Percentiles rank a stretch among this genome's conserved stretches.
phyloP scores from a whole-genome alignment of 2,329 filamentous ascomycete genomes.

The Aureobasidium melanogenum region DNA sequence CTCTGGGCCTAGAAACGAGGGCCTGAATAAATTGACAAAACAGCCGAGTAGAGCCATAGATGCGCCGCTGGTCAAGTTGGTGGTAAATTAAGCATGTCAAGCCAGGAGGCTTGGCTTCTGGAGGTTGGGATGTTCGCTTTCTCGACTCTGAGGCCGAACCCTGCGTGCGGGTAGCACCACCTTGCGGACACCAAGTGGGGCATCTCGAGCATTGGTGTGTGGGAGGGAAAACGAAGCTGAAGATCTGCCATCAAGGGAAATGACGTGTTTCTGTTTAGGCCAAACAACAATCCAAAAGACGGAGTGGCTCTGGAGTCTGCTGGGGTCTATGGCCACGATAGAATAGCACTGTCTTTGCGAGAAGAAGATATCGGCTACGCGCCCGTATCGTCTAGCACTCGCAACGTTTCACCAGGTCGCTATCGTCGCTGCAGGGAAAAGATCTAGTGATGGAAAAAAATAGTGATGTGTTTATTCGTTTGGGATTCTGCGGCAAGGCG shows the following conservation, averaged over 20 bases:
- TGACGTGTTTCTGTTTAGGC: slow-evolving; percentile 11
- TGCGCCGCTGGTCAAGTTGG: slow-evolving; percentile 6
- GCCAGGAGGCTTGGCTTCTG: slow-evolving; percentile 9
- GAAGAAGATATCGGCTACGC: background rate
- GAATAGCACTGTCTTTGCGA: background rate
- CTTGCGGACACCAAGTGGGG: slow-evolving; percentile 11
- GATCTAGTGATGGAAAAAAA: background rate
- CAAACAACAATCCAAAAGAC: background rate
- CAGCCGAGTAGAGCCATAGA: slow-evolving; percentile 3
- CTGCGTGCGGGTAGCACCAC: slow-evolving; percentile 9
- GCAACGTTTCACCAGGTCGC: background rate
- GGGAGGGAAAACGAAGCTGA: slow-evolving; percentile 1
- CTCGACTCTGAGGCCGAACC: background rate
- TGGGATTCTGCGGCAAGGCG: slow-evolving; percentile 4
- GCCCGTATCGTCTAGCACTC: background rate
- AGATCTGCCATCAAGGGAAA: slow-evolving; percentile 10
- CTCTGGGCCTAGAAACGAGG: background rate
- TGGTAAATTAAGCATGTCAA: slow-evolving; percentile 11
- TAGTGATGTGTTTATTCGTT: slow-evolving; percentile 11
- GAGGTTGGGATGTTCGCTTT: background rate
- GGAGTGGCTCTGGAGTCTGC: background rate
- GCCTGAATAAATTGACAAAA: background rate
- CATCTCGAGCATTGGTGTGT: background rate
- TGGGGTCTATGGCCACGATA: background rate
- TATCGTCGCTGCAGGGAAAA: background rate